Evolutionary conservation across 75 land plant genomes (phyloP), one percentile per base, ranked within the genome.

Genomic region (Picea glauca): DNA sequence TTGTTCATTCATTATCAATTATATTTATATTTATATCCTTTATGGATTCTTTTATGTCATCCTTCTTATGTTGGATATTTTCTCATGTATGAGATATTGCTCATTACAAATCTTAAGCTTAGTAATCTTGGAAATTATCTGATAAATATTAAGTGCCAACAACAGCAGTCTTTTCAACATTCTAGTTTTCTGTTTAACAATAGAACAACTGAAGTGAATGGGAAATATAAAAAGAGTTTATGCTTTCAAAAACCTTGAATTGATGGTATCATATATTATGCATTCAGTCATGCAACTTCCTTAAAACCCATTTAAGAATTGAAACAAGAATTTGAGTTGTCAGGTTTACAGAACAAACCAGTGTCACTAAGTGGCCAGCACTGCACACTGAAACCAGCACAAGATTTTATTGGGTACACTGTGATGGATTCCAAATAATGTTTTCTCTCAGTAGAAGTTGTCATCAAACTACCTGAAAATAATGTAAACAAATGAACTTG

Each of bases 331-430:
- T 35, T 35, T 20, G 15, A 33, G 40, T 13, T 76, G 20, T 12
- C 40, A 54, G 62, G 14, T 46, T 59, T 0, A 5, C 77, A 26
- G 67, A 68, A 35, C 76, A 13, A 83, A 94, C 99, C 99, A 58
- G 82, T 86, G 66, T 78, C 67, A 75, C 87, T 78, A 35, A 96
- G 79, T 60, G 99, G 95, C 99, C 99, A 96, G 30, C 82, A 64
- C 0, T 91, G 79, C 23, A 87, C 88, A 72, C 62, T 89, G 78
- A 96, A 96, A 61, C 99, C 99, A 58, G 83, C 87, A 84, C 99
- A 96, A 20, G 99, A 96, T 80, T 96, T 96, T 67, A 96, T 92
- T 58, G 99, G 99, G 75, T 92, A 96, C 9, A 96, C 77, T 32
- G 78, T 81, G 33, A 96, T 91, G 12, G 93, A 87, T 46, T 92